Conservation (phyloP, 106 monocot genomes). For the Hemerocallis citrina region DNA sequence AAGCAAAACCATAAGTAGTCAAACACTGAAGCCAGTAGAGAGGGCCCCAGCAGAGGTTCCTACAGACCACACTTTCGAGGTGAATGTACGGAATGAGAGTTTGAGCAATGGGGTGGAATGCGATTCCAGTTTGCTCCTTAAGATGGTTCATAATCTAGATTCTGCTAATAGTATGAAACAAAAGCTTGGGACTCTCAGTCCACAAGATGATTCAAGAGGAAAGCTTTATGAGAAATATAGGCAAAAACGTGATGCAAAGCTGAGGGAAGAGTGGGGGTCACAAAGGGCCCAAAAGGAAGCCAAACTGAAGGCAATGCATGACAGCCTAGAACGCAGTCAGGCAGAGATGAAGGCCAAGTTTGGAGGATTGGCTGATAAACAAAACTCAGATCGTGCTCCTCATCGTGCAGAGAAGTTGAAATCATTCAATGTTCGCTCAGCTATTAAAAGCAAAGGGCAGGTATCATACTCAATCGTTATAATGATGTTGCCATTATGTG, state of each 20-base stretch:
- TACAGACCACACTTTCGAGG: constrained; percentile 9
- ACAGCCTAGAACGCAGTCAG: constrained; percentile 57
- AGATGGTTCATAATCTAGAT: constrained; percentile 32
- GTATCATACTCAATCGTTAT: constrained; percentile 15
- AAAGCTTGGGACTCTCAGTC: constrained; percentile 14
- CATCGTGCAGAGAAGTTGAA: constrained; percentile 29
- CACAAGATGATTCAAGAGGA: constrained; percentile 48
- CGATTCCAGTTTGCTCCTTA: constrained; percentile 35
- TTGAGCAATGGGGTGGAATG: constrained; percentile 21
- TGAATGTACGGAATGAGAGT: constrained; percentile 13
- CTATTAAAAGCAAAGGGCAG: constrained; percentile 29
- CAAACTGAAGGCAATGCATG: constrained; percentile 75
- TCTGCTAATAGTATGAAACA: constrained; percentile 12
- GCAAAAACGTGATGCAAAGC: constrained; percentile 71
- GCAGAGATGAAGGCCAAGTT: constrained; percentile 62
- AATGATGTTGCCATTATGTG: neutral
- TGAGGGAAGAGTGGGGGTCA: constrained; percentile 55
- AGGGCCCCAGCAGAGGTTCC: constrained; percentile 8
- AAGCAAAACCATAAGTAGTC: constrained; percentile 34
- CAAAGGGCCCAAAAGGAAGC: constrained; percentile 67
- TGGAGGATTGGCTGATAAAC: constrained; percentile 24
- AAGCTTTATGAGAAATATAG: constrained; percentile 74
- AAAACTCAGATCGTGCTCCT: constrained; percentile 10
- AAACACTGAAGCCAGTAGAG: constrained; percentile 15
- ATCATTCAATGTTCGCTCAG: constrained; percentile 24